Base-by-base conservation (phyloP, 208 protist species). In the Sergeia podlipaevii region DNA sequence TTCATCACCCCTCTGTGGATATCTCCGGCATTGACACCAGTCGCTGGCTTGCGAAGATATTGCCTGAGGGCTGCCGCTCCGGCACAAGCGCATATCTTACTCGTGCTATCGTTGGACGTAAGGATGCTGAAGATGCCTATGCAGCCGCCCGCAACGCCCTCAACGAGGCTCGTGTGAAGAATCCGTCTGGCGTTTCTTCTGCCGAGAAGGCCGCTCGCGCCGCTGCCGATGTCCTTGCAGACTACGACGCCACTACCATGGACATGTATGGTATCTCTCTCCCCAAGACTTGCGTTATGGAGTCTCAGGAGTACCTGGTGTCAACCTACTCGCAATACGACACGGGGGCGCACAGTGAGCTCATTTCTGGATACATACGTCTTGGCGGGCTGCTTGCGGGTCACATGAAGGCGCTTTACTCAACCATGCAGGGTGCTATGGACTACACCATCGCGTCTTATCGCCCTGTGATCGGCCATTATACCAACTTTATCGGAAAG, bases 91-190 rank as follows among this genome's bases (percentile, higher is more conserved):
- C n/a, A n/a, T n/a, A 38, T 38, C 34, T 38, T 10, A 10, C 34
- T 38, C n/a, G n/a, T n/a, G n/a, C n/a, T n/a, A n/a, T n/a, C n/a
- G n/a, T n/a, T n/a, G n/a, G n/a, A n/a, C n/a, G n/a, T n/a, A n/a
- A n/a, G n/a, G n/a, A n/a, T n/a, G n/a, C n/a, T n/a, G n/a, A n/a
- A n/a, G 15, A 38, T 13, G 61, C 44, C 28, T 72, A 78, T 21
- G 18, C 46, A 0, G 36, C 65, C 11, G 73, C 73, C 0, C 83
- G 78, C 17, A 60, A 64, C 20, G 47, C 65, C 5, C 32, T 86
- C 26, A 84, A 90, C 42, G 72, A 82, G 57, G 64, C 54, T 1
- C 74, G 72, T 36, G 53, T 73, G 32, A 61, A 60, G 29, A 47
- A 65, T 2, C 48, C 62, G 8, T 3, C 43, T 4, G 38, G 53